Evolutionary conservation across 2,329 filamentous ascomycete genomes (phyloP).

Genomic region (Shiraia bambusicola): DNA sequence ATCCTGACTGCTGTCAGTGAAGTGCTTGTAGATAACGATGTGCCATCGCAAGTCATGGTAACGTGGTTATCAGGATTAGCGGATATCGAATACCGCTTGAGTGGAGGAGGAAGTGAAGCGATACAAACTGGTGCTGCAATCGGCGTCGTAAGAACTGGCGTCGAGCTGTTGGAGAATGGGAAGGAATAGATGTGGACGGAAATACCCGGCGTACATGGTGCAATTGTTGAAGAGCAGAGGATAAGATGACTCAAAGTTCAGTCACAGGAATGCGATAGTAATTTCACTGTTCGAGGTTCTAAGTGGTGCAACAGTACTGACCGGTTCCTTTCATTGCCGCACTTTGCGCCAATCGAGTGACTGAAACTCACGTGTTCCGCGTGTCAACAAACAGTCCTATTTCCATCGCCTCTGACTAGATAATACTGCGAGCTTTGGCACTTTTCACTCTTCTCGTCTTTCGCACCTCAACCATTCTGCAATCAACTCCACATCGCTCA

Average conservation of each 20-base stretch:
- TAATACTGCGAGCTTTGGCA: no score
- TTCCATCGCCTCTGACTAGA: no score
- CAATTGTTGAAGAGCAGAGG: not conserved
- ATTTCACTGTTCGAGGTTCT: no score
- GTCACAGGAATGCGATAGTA: no score
- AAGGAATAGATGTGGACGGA: constrained; percentile 17
- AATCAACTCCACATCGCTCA: no score
- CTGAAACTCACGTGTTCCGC: no score
- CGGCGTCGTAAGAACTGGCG: constrained; percentile 82
- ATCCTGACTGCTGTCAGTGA: constrained; percentile 86
- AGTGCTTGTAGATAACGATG: constrained; percentile 78
- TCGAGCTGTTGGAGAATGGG: constrained; percentile 61
- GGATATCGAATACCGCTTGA: constrained; percentile 87
- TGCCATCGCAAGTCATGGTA: constrained; percentile 82
- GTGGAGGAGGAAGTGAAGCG: constrained; percentile 80
- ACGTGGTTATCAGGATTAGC: constrained; percentile 89
- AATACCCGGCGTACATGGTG: not conserved
- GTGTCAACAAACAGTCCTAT: no score
- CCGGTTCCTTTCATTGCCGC: no score
- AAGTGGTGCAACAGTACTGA: no score
- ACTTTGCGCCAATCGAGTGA: no score
- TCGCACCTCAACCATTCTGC: no score
- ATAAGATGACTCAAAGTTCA: not conserved
- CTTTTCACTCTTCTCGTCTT: no score
- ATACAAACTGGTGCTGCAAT: constrained; percentile 93